phyloP scores from a whole-genome alignment of 1,139 yeast species.

The Blastobotrys persicus region DNA sequence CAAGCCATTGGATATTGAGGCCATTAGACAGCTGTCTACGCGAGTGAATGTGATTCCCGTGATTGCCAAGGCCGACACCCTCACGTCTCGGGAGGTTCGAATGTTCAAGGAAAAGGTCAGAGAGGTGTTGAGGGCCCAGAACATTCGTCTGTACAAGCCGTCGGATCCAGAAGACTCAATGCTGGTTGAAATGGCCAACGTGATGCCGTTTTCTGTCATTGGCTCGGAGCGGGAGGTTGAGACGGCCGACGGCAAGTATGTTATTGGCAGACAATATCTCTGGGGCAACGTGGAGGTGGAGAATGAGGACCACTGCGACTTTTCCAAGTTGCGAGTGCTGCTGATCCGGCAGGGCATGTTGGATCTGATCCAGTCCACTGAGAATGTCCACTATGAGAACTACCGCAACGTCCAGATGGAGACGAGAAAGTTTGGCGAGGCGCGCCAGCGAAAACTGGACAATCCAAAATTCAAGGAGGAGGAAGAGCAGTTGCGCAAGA shows the following conservation, averaged over 20 bases:
- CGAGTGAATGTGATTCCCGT: constrained; percentile 93
- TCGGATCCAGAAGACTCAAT: constrained; percentile 47
- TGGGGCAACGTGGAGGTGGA: constrained; percentile 99
- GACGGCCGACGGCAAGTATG: constrained; percentile 68
- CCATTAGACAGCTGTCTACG: constrained; percentile 81
- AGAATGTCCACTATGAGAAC: constrained; percentile 86
- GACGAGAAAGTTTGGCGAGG: constrained; percentile 50
- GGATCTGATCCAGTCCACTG: constrained; percentile 84
- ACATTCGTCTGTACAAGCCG: constrained; percentile 85
- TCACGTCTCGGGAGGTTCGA: constrained; percentile 77
- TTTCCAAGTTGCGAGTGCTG: constrained; percentile 84
- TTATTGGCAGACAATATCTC: constrained; percentile 89
- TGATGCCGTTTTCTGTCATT: constrained; percentile 92
- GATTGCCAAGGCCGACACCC: constrained; percentile 91
- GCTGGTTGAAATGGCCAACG: constrained; percentile 74
- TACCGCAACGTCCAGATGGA: constrained; percentile 83
- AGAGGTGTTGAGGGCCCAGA: constrained; percentile 89
- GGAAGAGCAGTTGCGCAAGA: constrained; percentile 89
- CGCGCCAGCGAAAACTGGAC: constrained; percentile 45
- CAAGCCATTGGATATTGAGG: constrained; percentile 91
- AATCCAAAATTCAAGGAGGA: constrained; percentile 96
- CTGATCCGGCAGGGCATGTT: constrained; percentile 90
- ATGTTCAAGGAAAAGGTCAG: constrained; percentile 81
- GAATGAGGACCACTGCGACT: constrained; percentile 93
- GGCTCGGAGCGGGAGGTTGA: constrained; percentile 89